Conservation (phyloP, 2,329 filamentous ascomycete species). For the Juglanconis sp. region DNA sequence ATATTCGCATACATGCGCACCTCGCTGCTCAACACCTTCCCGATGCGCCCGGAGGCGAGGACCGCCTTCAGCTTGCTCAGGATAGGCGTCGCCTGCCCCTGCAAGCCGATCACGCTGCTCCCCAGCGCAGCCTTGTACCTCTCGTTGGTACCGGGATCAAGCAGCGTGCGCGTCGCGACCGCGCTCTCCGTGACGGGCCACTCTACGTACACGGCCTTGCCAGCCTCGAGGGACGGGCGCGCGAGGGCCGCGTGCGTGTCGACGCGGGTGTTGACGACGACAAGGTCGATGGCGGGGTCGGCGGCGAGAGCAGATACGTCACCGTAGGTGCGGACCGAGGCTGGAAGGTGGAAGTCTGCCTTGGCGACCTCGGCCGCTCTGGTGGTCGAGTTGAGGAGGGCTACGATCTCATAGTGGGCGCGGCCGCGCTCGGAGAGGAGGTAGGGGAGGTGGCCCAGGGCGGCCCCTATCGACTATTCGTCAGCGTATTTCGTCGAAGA, state of each 20-base stretch:
- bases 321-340: slow-evolving; percentile 40
- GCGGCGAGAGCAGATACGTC: slow-evolving; percentile 39
- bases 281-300: slow-evolving; percentile 44
- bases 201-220: slow-evolving; percentile 48
- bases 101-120: slow-evolving; percentile 44
- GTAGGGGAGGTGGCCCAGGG: slow-evolving; percentile 34
- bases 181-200: slow-evolving; percentile 44
- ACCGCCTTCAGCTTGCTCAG: slow-evolving; percentile 40
- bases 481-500: too few relatives aligned
- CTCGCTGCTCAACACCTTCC: slow-evolving; percentile 35
- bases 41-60: slow-evolving; percentile 39
- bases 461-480: slow-evolving; percentile 1
- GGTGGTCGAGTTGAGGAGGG: slow-evolving; percentile 45
- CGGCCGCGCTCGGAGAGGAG: slow-evolving; percentile 32
- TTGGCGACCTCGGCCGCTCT: slow-evolving; percentile 41
- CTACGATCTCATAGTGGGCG: slow-evolving; percentile 43
- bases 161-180: slow-evolving; percentile 39
- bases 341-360: slow-evolving; percentile 33
- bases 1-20: slow-evolving; percentile 19
- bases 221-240: slow-evolving; percentile 38
- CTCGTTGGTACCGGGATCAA: not conserved
- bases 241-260: slow-evolving; percentile 39
- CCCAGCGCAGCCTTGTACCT: slow-evolving; percentile 30
- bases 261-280: slow-evolving; percentile 42
- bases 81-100: slow-evolving; percentile 39